Base-by-base conservation (phyloP, 768 basidiomycete genomes). In the Lyophyllum shimeji region DNA sequence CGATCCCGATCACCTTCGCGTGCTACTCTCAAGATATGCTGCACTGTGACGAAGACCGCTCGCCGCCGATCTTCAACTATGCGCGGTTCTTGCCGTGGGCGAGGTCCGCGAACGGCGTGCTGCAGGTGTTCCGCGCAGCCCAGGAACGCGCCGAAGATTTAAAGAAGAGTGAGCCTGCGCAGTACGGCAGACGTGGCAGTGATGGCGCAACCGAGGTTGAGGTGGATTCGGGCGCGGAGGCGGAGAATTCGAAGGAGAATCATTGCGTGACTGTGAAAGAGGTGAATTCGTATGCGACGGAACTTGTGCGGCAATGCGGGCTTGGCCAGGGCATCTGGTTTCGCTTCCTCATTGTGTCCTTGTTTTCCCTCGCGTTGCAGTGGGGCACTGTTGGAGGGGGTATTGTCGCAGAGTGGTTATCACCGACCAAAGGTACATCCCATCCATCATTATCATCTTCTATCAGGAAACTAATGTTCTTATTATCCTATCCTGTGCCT, bases 31-130 rank as follows among this genome's bases (percentile, higher is more conserved):
- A 42, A 17, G 44, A 50, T 18, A 21, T 24, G 31, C 3, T 49
- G 15, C 60, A 40, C 21, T 31, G 24, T 23, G 63, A 69, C 52
- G 60, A 64, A 47, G 13, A 37, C n/a, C 60, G 53, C 20, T 59
- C 65, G 2, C 37, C 53, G 2, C 53, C 53, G 12, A 47, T 68
- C 8, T 66, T 54, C 56, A 65, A 65, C 37, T 68, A 66, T 40
- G 54, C 65, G 15, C 60, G 67, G 1, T 47, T 64, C 44, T 56
- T 67, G 12, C 33, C 59, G 1, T 67, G 65, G 65, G 49, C 57
- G 17, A 51, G 58, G 12, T 46, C 50, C 1, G 61, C 59, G 1
- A 55, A 59, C 43, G 29, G 31, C 0, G 57, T 66, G 2, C 54
- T 61, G 1, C 50, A 56, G 12, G 39, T 48, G 5, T 65, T 64